Evolutionary conservation across 2,329 filamentous ascomycete species (phyloP).

Genomic region (Sporothrix luriei): DNA sequence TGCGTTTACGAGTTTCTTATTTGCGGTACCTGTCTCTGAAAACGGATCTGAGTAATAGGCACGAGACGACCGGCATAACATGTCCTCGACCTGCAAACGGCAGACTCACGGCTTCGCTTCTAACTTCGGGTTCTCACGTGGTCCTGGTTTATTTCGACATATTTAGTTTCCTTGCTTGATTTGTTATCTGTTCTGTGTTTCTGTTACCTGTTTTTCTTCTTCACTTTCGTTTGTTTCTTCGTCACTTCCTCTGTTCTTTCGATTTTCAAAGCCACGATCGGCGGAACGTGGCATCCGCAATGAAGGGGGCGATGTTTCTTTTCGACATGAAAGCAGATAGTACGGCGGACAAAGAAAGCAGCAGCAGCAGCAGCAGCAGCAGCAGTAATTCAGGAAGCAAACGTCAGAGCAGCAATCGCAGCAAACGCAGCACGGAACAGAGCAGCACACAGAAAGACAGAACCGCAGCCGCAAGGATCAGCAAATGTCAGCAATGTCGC

Average conservation of each 20-base stretch:
- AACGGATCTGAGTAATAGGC: constrained; percentile 16
- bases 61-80: constrained; percentile 11
- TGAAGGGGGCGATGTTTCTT: constrained; percentile 30
- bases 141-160: constrained; percentile 17
- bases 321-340: constrained; percentile 34
- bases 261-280: constrained; percentile 29
- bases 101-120: neutral
- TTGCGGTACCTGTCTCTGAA: constrained; percentile 22
- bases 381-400: constrained; percentile 32
- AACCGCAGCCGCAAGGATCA: constrained; percentile 25
- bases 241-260: constrained; percentile 11
- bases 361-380: constrained; percentile 32
- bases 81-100: constrained; percentile 5
- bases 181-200: constrained; percentile 12
- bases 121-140: constrained; percentile 17
- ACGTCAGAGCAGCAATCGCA: constrained; percentile 16
- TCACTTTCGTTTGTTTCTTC: constrained; percentile 14
- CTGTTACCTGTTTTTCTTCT: neutral
- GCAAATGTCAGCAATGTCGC: constrained; percentile 19
- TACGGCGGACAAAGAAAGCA: constrained; percentile 34
- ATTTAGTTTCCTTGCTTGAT: constrained; percentile 25
- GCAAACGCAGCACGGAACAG: constrained; percentile 14
- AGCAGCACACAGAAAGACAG: neutral
- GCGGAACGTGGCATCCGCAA: constrained; percentile 26
- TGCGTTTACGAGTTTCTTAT: constrained; percentile 31